Base-by-base conservation (phyloP, 139 green algal genomes). In the Coelastrella sp. region DNA sequence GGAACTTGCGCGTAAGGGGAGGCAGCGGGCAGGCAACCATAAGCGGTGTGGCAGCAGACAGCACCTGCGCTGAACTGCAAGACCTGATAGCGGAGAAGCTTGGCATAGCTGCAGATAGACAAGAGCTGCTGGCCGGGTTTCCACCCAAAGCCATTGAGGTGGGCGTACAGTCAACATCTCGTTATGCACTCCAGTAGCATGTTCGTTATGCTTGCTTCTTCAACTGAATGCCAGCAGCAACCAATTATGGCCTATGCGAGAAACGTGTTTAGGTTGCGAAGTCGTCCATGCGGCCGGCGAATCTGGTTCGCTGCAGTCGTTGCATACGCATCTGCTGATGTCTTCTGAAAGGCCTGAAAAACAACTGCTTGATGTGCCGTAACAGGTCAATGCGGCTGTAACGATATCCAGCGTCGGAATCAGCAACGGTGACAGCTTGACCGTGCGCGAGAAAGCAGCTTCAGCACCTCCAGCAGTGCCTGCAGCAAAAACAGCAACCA, bases 41-140 rank as follows among this genome's bases (percentile, higher is more conserved):
- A 10, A 66, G 77, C 92, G 90, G 88, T 22, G 17, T 96, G 65
- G 83, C 94, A 11, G 7, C 88, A 0, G 20, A 32, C 22, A 92
- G 88, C n/a, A 93, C 61, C 14, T 59, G 94, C 0, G 22, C 64
- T 0, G 89, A 89, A 14, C 96, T 98, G 60, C 90, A 92, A n/a
- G 16, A 76, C 3, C 5, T 93, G 57, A 79, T 98, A 16, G 82
- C 61, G 7, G 79, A 95, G 7, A 89, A 92, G 47, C 91, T 93
- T 0, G 93, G 93, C 13, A 84, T 97, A 11, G 73, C 93, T 5
- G 22, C 85, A 2, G 80, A 58, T 0, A 59, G 20, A 7, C 94
- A 96, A 73, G 95, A 98, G 81, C 58, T 98, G 3, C 88, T 96
- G 0, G 66, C 85, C 0, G 96, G 96, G 16, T 98, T 97, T 60